phyloP scores from a whole-genome alignment of 164 flowering plant genomes.

The Stephania yunnanensis region DNA sequence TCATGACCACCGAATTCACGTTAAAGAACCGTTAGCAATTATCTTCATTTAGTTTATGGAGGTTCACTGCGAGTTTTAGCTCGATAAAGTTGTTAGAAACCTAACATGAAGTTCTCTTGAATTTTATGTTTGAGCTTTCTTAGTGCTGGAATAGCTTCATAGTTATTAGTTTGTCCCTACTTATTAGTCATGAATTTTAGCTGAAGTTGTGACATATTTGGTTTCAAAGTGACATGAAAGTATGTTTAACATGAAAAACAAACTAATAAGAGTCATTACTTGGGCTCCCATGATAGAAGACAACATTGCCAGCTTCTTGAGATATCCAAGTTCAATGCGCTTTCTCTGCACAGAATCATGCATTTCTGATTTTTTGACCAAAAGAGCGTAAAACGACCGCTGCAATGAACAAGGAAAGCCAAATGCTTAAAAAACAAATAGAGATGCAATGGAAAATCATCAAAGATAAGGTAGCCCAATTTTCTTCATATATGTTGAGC shows the following conservation, averaged over 20 bases:
- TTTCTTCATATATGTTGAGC: no score
- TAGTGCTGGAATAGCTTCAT: neutral
- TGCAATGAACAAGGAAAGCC: slow-evolving; percentile 17
- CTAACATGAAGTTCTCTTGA: neutral
- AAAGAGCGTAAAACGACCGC: slow-evolving; percentile 43
- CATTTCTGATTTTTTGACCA: slow-evolving; percentile 43
- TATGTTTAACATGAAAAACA: neutral
- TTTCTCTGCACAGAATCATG: slow-evolving; percentile 46
- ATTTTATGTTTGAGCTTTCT: neutral
- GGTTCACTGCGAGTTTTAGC: no score
- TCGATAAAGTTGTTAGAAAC: no score
- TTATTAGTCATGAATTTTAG: no score
- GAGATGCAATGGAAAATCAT: no score
- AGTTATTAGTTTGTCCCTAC: no score
- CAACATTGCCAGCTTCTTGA: slow-evolving; percentile 33
- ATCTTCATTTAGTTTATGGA: no score
- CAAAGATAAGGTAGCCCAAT: no score
- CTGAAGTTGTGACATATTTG: no score
- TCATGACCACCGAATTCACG: no score
- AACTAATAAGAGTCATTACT: slow-evolving; percentile 31
- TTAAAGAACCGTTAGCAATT: no score
- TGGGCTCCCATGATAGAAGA: slow-evolving; percentile 51
- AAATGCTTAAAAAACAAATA: neutral
- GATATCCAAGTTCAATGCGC: slow-evolving; percentile 38
- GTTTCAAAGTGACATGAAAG: neutral